These are phyloP conservation scores for Podospora comata DNA, from an alignment of 495 filamentous ascomycete species.

Conservation along the genomic window DNA sequence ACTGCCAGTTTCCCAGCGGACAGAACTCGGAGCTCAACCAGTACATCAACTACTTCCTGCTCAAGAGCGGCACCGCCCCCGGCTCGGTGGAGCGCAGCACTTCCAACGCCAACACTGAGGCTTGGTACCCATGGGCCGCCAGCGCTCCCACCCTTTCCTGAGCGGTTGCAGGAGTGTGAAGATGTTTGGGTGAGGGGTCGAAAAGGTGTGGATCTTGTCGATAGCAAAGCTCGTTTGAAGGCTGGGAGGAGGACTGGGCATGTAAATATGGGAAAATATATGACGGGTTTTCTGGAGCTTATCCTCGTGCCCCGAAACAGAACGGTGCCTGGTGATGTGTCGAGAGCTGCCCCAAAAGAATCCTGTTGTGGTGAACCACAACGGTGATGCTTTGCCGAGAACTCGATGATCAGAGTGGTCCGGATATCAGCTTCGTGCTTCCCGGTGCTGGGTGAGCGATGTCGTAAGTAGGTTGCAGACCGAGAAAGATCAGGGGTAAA, in stretches of 20 bases:
- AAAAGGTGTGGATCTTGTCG: background rate
- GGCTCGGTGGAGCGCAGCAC: conserved; percentile 41
- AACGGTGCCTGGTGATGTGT: background rate
- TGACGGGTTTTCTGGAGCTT: background rate
- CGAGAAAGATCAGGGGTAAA: background rate
- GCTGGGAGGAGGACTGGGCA: background rate
- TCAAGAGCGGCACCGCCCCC: conserved; percentile 31
- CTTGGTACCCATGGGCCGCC: conserved; percentile 43
- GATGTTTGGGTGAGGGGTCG: background rate
- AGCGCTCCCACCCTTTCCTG: conserved; percentile 37
- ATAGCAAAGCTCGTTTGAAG: background rate
- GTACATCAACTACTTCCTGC: conserved; percentile 51
- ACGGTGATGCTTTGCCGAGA: background rate
- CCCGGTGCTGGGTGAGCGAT: too few species aligned
- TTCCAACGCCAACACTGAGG: conserved; percentile 32
- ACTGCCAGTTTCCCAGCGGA: conserved; percentile 53
- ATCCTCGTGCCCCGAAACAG: background rate
- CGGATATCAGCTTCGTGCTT: too few species aligned
- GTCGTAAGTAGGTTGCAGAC: too few species aligned
- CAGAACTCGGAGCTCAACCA: conserved; percentile 45
- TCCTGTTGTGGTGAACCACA: background rate
- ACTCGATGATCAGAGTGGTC: too few species aligned
- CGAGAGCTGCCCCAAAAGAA: too few species aligned
- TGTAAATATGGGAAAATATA: conserved; percentile 8
- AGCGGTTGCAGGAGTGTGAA: background rate